Evolutionary conservation across 257 asterid species (phyloP).

Genomic region (Verbena officinalis): DNA sequence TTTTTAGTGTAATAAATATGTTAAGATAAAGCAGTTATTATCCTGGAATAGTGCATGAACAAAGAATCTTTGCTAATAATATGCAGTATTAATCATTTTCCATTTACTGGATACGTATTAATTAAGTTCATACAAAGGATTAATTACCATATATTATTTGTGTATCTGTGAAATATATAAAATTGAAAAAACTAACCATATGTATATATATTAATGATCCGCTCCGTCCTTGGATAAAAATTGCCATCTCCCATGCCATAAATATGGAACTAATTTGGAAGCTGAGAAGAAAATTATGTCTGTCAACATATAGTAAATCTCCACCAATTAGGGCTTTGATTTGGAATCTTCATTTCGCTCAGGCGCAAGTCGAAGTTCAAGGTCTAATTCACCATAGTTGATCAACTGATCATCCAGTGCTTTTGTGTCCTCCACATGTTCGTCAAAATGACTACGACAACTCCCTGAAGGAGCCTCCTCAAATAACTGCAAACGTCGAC

Average conservation of each 20-base stretch:
- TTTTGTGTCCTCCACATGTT: constrained; percentile 11
- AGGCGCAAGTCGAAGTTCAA: constrained; percentile 53
- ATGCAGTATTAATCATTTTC: not conserved
- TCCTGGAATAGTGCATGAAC: not conserved
- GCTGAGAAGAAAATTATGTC: not conserved
- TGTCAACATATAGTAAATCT: not conserved
- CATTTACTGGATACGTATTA: not conserved
- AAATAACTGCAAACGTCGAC: constrained; percentile 25
- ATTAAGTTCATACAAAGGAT: not conserved
- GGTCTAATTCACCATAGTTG: constrained; percentile 38
- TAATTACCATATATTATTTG: not conserved
- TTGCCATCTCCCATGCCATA: too few relatives aligned
- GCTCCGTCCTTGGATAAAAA: not conserved
- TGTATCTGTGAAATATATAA: not conserved
- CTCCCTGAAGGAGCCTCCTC: constrained; percentile 26
- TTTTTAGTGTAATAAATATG: too few relatives aligned
- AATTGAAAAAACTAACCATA: constrained; percentile 28
- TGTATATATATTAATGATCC: not conserved
- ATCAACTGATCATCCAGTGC: constrained; percentile 21
- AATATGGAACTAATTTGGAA: too few relatives aligned
- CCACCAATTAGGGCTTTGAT: constrained; percentile 18
- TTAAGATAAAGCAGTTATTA: too few relatives aligned
- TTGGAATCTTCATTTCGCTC: constrained; percentile 38
- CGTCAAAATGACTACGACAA: constrained; percentile 9
- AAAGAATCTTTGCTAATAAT: too few relatives aligned